Percentiles rank a stretch among this genome's conserved stretches.
Evolutionary conservation across 139 green algal genomes (phyloP).

Genomic region (Asterochloris sp.): DNA sequence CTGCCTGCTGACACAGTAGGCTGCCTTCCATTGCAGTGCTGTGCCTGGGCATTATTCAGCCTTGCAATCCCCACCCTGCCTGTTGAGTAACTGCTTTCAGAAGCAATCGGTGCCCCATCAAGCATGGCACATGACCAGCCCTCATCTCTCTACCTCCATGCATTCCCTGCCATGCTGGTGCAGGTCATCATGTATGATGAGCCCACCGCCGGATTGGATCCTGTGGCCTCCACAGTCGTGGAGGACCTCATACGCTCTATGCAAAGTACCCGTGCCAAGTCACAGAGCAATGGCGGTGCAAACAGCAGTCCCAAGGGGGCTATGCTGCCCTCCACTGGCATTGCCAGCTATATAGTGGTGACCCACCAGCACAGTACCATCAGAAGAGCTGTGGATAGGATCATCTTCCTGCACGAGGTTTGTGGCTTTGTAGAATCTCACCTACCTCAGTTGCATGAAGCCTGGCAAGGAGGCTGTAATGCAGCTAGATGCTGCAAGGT

Average conservation of each 20-base stretch:
- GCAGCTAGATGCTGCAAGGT: not conserved
- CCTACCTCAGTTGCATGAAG: not conserved
- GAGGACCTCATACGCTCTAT: constrained; percentile 95
- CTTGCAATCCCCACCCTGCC: too few species aligned
- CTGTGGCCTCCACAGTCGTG: constrained; percentile 94
- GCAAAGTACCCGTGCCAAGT: constrained; percentile 39
- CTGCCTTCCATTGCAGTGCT: too few species aligned
- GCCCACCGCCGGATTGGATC: constrained; percentile 96
- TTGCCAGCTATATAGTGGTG: constrained; percentile 95
- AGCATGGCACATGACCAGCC: too few species aligned
- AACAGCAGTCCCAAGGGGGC: not conserved
- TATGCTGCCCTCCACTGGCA: constrained; percentile 33
- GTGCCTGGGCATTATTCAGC: too few species aligned
- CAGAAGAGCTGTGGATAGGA: constrained; percentile 84
- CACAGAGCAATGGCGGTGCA: not conserved
- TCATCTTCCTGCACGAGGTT: constrained; percentile 93
- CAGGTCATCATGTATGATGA: constrained; percentile 99
- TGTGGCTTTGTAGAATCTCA: not conserved
- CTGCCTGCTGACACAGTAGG: too few species aligned
- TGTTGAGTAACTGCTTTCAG: too few species aligned
- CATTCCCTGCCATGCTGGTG: not conserved
- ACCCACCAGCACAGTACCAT: constrained; percentile 99
- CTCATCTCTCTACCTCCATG: too few species aligned
- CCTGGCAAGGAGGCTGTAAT: not conserved
- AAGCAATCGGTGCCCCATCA: too few species aligned